A percentile compares a stretch with the other conserved stretches of the same genome.
Evolutionary conservation across 1,139 yeast species (phyloP).

Genomic region (Pichia sp.): DNA sequence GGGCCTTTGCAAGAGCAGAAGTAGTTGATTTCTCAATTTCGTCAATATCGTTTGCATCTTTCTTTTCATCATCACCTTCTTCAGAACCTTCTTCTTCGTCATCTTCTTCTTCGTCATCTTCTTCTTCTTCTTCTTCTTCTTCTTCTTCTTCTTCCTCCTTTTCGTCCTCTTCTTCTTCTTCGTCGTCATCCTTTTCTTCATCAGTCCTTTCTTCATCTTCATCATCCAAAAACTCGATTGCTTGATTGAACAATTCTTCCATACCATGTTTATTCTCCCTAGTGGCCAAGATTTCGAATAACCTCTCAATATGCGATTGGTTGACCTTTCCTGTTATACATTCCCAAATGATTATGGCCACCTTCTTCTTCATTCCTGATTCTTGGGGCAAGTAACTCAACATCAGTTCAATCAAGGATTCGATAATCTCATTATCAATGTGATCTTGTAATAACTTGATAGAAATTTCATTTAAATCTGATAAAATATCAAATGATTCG

Average conservation of each 20-base stretch:
- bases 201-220: conserved; percentile 28
- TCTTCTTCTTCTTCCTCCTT: conserved; percentile 22
- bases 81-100: conserved; percentile 20
- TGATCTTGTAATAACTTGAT: conserved; percentile 26
- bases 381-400: conserved; percentile 69
- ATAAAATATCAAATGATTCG: conserved; percentile 69
- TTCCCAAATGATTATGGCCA: conserved; percentile 75
- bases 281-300: conserved; percentile 61
- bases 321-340: conserved; percentile 41
- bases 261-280: conserved; percentile 84
- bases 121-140: conserved; percentile 27
- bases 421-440: conserved; percentile 18
- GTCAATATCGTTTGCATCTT: too few relatives aligned
- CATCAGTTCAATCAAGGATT: conserved; percentile 72
- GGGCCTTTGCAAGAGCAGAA: conserved; percentile 67
- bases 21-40: conserved; percentile 65
- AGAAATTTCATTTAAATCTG: conserved; percentile 47
- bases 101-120: conserved; percentile 30
- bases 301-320: conserved; percentile 45
- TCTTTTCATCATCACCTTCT: conserved; percentile 31
- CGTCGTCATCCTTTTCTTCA: conserved; percentile 27
- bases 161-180: conserved; percentile 33
- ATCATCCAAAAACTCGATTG: conserved; percentile 37
- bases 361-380: conserved; percentile 60
- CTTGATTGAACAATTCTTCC: conserved; percentile 62